These are phyloP conservation scores for Isatis tinctoria DNA, from an alignment of 345 rosid genomes.

Conservation along the genomic window DNA sequence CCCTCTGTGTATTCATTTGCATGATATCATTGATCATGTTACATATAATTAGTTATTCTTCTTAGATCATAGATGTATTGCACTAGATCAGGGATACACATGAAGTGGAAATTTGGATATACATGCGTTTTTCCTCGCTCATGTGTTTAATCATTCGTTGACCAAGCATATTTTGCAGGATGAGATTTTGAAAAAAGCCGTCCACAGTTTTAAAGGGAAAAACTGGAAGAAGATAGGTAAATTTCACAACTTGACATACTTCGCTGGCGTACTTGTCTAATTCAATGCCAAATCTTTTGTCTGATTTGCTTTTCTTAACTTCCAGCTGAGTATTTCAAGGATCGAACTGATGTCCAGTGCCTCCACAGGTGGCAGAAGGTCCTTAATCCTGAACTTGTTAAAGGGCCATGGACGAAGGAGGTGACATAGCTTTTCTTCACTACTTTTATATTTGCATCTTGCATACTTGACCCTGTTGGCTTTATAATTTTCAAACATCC, in stretches of 20 bases:
- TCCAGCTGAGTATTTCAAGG: conserved; percentile 98
- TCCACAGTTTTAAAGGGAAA: conserved; percentile 92
- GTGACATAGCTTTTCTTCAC: conserved; percentile 36
- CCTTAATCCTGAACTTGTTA: conserved; percentile 95
- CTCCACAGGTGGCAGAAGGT: conserved; percentile 99
- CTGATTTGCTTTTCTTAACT: not conserved
- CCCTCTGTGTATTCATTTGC: not conserved
- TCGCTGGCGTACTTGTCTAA: not conserved
- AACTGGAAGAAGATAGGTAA: conserved; percentile 99
- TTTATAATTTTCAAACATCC: not conserved
- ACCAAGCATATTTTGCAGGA: conserved; percentile 48
- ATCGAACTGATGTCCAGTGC: conserved; percentile 99
- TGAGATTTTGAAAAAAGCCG: conserved; percentile 87
- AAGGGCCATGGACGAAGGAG: conserved; percentile 99
- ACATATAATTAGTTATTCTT: not conserved
- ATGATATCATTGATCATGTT: conserved; percentile 2
- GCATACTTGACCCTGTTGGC: not conserved
- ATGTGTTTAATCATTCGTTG: not conserved
- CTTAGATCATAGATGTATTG: not conserved
- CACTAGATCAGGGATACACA: not conserved
- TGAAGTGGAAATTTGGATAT: not conserved
- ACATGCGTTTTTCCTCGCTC: not conserved
- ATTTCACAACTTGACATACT: not conserved
- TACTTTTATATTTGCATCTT: conserved; percentile 1
- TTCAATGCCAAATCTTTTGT: not conserved